A percentile compares a stretch with the other conserved stretches of the same genome.
Evolutionary conservation across 257 asterid genomes (phyloP).

Genomic region (Misopates orontium): DNA sequence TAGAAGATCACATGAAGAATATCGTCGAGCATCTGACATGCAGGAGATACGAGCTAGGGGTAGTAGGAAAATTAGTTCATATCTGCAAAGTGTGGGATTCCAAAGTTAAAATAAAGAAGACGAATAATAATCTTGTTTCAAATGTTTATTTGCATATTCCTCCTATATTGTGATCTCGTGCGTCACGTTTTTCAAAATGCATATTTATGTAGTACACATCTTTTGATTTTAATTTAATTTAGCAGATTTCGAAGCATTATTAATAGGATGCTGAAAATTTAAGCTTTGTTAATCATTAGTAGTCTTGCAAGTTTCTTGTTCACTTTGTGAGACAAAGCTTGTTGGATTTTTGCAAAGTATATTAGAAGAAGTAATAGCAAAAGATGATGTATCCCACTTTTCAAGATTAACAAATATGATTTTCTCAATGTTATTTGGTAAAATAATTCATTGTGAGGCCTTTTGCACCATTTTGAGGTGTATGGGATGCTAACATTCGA

Average conservation of each 20-base stretch:
- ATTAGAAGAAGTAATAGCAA: neutral
- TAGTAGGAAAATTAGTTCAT: conserved; percentile 35
- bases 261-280: conserved; percentile 8
- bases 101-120: conserved; percentile 4
- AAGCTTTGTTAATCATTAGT: neutral
- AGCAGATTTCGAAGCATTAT: neutral
- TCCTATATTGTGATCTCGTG: neutral
- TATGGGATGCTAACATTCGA: neutral
- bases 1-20: conserved; percentile 24
- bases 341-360: neutral
- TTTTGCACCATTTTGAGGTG: neutral
- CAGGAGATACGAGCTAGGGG: conserved; percentile 45
- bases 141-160: neutral
- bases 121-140: neutral
- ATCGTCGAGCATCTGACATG: conserved; percentile 33
- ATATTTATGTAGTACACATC: neutral
- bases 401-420: neutral
- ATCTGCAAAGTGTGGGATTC: neutral
- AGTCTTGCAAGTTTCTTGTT: neutral
- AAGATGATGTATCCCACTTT: neutral
- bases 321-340: neutral
- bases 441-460: neutral
- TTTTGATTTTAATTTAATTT: conserved; percentile 2
- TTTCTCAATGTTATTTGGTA: neutral
- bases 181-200: neutral